A percentile compares a stretch with the other conserved stretches of the same genome.
Evolutionary conservation across 2,329 filamentous ascomycete genomes (phyloP).

Genomic region (Phialemoniopsis sp.): DNA sequence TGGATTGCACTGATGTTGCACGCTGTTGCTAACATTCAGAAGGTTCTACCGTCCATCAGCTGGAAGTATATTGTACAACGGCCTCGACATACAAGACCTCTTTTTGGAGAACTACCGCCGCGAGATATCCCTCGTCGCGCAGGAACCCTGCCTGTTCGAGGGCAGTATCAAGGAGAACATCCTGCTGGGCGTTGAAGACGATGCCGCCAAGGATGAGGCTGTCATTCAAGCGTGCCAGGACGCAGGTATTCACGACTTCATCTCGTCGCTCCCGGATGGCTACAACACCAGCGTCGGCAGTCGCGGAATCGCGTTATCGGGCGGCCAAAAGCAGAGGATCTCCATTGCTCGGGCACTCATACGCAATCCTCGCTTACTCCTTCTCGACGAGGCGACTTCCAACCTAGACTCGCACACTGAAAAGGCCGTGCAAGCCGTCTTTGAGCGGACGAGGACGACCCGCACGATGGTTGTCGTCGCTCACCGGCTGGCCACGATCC

Average conservation of each 20-base stretch:
- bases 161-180: slow-evolving; percentile 33
- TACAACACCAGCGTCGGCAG: slow-evolving; percentile 10
- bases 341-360: slow-evolving; percentile 11
- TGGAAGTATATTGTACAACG: slow-evolving; percentile 51
- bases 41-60: slow-evolving; percentile 32
- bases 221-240: slow-evolving; percentile 19
- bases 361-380: slow-evolving; percentile 7
- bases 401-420: slow-evolving; percentile 12
- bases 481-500: slow-evolving; percentile 62
- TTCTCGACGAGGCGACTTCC: slow-evolving; percentile 12
- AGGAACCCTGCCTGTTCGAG: slow-evolving; percentile 54
- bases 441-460: slow-evolving; percentile 31
- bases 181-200: slow-evolving; percentile 18
- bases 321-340: slow-evolving; percentile 13
- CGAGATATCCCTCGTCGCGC: slow-evolving; percentile 53
- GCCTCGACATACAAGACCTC: slow-evolving; percentile 49
- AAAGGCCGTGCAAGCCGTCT: slow-evolving; percentile 10
- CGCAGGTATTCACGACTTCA: slow-evolving; percentile 22
- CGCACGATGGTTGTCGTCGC: slow-evolving; percentile 66
- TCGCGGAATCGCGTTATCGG: slow-evolving; percentile 9
- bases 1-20: background rate
- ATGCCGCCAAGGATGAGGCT: background rate
- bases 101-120: slow-evolving; percentile 45
- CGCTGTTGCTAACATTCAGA: background rate
- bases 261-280: slow-evolving; percentile 18